Evolutionary conservation across 78 protist genomes (phyloP).

Genomic region (Dictyostelium brefeldianum): DNA sequence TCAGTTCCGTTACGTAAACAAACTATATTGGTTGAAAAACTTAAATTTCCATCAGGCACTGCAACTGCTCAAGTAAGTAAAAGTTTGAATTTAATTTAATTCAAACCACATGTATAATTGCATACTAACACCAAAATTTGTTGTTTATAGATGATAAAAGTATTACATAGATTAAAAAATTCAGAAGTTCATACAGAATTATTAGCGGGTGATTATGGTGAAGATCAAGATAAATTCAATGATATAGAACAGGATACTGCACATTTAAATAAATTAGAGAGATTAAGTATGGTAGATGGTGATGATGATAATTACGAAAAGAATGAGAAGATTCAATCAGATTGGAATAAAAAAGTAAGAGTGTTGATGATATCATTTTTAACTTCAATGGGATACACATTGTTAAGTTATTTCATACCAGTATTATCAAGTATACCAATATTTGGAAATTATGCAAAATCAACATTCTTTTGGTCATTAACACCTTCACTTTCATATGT

Average conservation of each 20-base stretch:
- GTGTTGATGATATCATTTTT: slow-evolving; percentile 76
- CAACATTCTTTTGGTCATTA: slow-evolving; percentile 83
- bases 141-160: slow-evolving; percentile 47
- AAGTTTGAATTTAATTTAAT: neutral
- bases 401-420: slow-evolving; percentile 85
- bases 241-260: no score
- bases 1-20: slow-evolving; percentile 93
- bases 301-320: neutral
- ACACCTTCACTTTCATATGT: slow-evolving; percentile 84
- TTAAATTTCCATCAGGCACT: slow-evolving; percentile 92
- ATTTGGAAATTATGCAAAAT: slow-evolving; percentile 62
- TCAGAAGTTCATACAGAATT: slow-evolving; percentile 47
- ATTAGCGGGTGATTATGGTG: neutral
- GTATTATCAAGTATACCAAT: slow-evolving; percentile 78
- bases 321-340: neutral
- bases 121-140: neutral
- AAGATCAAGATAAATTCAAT: neutral
- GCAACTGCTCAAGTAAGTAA: slow-evolving; percentile 88
- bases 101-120: neutral
- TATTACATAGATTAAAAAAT: slow-evolving; percentile 54
- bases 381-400: slow-evolving; percentile 73
- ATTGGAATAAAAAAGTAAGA: slow-evolving; percentile 56
- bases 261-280: neutral
- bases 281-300: neutral
- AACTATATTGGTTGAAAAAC: slow-evolving; percentile 88